phyloP scores from a whole-genome alignment of 768 basidiomycete genomes.

The Auricularia heimuer region DNA sequence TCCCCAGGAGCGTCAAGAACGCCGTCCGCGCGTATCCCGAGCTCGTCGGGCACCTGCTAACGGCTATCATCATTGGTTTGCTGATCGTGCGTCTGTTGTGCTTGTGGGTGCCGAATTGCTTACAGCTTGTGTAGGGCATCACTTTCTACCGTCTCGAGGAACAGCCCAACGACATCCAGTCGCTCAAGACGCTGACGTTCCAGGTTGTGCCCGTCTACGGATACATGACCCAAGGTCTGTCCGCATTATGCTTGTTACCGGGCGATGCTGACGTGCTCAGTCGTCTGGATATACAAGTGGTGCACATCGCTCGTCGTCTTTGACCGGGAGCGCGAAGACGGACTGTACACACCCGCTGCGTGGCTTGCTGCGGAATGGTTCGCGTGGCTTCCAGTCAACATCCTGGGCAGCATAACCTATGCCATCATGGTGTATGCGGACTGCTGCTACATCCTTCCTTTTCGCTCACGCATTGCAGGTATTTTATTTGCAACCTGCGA shows the following conservation, averaged over 20 bases:
- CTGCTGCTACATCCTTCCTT: neutral
- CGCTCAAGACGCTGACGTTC: conserved; percentile 22
- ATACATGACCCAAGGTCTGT: conserved; percentile 17
- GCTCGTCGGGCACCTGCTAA: conserved; percentile 16
- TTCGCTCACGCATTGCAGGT: conserved; percentile 5
- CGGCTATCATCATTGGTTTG: conserved; percentile 13
- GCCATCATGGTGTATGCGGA: conserved; percentile 11
- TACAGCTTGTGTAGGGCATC: conserved; percentile 20
- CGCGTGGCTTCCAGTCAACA: conserved; percentile 28
- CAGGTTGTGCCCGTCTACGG: conserved; percentile 21
- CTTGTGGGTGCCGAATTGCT: conserved; percentile 15
- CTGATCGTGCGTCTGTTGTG: conserved; percentile 12
- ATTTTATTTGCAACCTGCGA: conserved; percentile 25
- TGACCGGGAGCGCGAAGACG: conserved; percentile 35
- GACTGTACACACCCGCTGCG: conserved; percentile 22
- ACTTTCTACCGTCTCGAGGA: conserved; percentile 29
- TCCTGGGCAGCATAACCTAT: conserved; percentile 18
- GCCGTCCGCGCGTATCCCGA: conserved; percentile 17
- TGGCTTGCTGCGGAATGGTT: conserved; percentile 30
- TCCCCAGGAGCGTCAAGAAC: conserved; percentile 13
- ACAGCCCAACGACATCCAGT: conserved; percentile 19
- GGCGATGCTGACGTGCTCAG: neutral
- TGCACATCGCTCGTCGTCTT: conserved; percentile 32
- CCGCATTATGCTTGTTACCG: neutral
- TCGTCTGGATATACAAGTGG: conserved; percentile 25